phyloP scores from a whole-genome alignment of 176 grass and related monocot genomes.

The Rhynchospora pubera region DNA sequence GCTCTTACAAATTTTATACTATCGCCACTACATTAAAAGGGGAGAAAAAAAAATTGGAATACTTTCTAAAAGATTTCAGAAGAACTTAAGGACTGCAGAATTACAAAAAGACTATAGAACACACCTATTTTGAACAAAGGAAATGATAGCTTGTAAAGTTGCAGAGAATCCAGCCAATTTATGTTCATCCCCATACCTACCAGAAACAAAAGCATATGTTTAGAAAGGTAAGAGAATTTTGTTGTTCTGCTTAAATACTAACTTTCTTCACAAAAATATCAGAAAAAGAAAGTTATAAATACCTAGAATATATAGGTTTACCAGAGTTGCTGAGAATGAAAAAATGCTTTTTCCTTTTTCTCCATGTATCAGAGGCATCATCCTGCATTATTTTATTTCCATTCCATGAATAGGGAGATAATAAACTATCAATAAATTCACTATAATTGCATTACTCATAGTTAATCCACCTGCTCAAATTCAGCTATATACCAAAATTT shows the following conservation, averaged over 20 bases:
- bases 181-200: slow-evolving; percentile 92
- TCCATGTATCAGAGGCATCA: slow-evolving; percentile 84
- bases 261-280: neutral
- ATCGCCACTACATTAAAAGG: slow-evolving; percentile 58
- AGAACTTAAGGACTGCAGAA: neutral
- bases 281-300: neutral
- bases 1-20: slow-evolving; percentile 89
- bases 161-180: slow-evolving; percentile 98
- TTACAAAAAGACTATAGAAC: neutral
- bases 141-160: slow-evolving; percentile 94
- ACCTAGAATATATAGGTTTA: slow-evolving; percentile 97
- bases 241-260: slow-evolving; percentile 3
- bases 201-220: neutral
- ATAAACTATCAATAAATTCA: neutral
- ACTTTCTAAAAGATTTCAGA: neutral
- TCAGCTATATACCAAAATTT: neutral
- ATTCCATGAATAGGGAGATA: neutral
- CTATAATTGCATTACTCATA: neutral
- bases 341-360: slow-evolving; percentile 95
- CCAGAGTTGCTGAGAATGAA: slow-evolving; percentile 92
- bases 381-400: slow-evolving; percentile 45
- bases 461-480: neutral
- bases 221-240: neutral
- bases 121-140: slow-evolving; percentile 93
- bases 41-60: neutral